phyloP scores from a whole-genome alignment of 2,329 filamentous ascomycete genomes.

The Cytospora leucostoma region DNA sequence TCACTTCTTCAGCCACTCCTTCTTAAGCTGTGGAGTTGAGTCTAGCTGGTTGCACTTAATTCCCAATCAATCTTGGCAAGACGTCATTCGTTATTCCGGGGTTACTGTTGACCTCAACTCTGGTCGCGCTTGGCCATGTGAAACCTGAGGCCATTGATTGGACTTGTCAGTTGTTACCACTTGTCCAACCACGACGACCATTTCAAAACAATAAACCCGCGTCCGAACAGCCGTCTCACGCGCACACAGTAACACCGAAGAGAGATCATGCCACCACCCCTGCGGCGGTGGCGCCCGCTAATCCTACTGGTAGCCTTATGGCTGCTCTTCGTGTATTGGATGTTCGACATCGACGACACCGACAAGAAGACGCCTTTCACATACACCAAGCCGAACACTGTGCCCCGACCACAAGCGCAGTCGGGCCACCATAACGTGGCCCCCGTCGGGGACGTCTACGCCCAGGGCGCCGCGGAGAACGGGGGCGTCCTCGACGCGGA shows the following conservation, averaged over 20 bases:
- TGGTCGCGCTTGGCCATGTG: slow-evolving; percentile 8
- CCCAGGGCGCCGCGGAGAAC: slow-evolving; percentile 15
- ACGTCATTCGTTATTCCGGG: neutral
- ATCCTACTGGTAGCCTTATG: slow-evolving; percentile 23
- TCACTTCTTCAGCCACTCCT: neutral
- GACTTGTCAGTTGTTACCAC: neutral
- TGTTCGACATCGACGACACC: slow-evolving; percentile 14
- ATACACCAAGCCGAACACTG: slow-evolving; percentile 25
- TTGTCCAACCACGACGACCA: neutral
- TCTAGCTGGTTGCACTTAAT: neutral
- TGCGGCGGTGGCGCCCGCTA: slow-evolving; percentile 27
- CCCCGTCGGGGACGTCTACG: slow-evolving; percentile 14
- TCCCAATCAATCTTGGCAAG: neutral
- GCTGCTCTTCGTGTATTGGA: slow-evolving; percentile 25
- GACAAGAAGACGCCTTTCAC: slow-evolving; percentile 17
- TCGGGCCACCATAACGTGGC: slow-evolving; percentile 22
- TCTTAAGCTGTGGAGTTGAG: neutral
- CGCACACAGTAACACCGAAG: neutral
- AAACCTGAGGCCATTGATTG: neutral
- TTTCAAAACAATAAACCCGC: neutral
- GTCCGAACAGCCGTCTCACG: neutral
- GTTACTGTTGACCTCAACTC: neutral
- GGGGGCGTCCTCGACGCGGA: slow-evolving; percentile 19
- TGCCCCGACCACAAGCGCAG: slow-evolving; percentile 13
- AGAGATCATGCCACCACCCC: slow-evolving; percentile 19